Base-by-base conservation (phyloP, 495 filamentous ascomycete genomes). In the Mytilinidion resinicola region DNA sequence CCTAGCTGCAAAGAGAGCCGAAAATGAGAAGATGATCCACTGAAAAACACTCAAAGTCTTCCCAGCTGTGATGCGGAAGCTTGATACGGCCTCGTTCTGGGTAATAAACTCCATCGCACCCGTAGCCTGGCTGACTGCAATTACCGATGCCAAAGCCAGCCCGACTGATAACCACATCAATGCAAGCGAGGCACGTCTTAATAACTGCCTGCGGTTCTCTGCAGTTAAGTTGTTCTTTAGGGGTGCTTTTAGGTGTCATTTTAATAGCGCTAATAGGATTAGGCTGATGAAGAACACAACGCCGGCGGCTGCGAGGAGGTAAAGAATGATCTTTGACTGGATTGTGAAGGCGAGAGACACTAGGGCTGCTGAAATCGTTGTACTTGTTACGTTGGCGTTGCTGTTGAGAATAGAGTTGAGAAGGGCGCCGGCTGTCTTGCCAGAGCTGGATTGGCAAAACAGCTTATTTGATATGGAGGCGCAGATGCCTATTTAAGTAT, bases 181-280 rank as follows among this genome's bases (percentile, higher is more conserved):
- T 30, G 30, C 25, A 52, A 52, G 49, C n/a, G 49, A 19, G 25
- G 49, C n/a, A 25, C 49, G 49, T 52, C 30, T 15, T 15, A 52
- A 25, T 35, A 25, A 52, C 30, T 35, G 10, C 30, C 49, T 15
- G 30, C 49, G 49, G 12, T 52, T 52, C 17, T 52, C 49, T 30
- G 49, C 49, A 15, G n/a, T 52, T 52, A 14, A 9, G 14, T 39
- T 39, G 37, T 20, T 35, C 10, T 15, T 52, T 52, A 11, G 15
- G 20, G n/a, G 11, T 52, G 49, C 49, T 52, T 52, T 52, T 52
- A 52, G 25, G 49, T 52, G 49, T 52, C 49, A 25, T 52, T 52
- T 52, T 30, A 52, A 35, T 52, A 21, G 49, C 15, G 34, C 12
- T 10, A 52, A 25, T 10, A 52, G 49, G n/a, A 52, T 14, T 19